Base-by-base conservation (phyloP, 1,284 basidiomycete genomes). In the Cerioporus squamosus region DNA sequence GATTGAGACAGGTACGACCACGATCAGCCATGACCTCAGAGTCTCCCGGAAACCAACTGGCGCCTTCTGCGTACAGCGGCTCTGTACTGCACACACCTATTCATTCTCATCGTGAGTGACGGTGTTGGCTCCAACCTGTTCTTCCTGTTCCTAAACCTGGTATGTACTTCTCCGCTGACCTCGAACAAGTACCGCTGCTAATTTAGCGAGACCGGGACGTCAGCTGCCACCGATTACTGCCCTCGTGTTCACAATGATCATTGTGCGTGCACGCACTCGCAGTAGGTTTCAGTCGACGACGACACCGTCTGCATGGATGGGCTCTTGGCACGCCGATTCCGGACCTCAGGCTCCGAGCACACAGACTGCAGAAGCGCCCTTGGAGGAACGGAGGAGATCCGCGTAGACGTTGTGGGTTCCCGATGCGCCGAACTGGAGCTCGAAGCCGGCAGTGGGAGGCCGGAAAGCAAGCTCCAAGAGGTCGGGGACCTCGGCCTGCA, bases 241-340 rank as follows among this genome's bases (percentile, higher is more conserved):
- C 20, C 22, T 54, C n/a, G 45, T 54, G 9, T 54, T 54, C 53
- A 40, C 53, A 17, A 31, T 54, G 36, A 45, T 54, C 45, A 54
- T 54, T 20, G 53, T 48, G 5, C 53, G 53, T 26, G 45, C 53
- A 9, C 38, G 42, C 6, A 42, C 53, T 12, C 17, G 24, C 5
- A 47, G n/a, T 9, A n/a, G 14, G n/a, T 17, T 26, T 9, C 14
- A 33, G 8, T 9, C 20, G 10, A 31, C 45, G 1, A 33, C n/a
- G 10, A 36, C 33, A 10, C 33, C 33, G 33, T 36, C 33, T 1
- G 14, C 6, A 36, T 36, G 33, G 33, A 10, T 36, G 33, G 14
- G 14, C 33, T 36, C 12, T 15, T 36, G 33, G 33, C 33, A 36
- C 14, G 8, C 8, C 33, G 33, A 36, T 4, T 36, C 33, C 14